Percentiles rank a stretch among this genome's conserved stretches.
These are phyloP conservation scores for Plenodomus biglobosus DNA, from an alignment of 2,329 filamentous ascomycete genomes.

Conservation along the genomic window DNA sequence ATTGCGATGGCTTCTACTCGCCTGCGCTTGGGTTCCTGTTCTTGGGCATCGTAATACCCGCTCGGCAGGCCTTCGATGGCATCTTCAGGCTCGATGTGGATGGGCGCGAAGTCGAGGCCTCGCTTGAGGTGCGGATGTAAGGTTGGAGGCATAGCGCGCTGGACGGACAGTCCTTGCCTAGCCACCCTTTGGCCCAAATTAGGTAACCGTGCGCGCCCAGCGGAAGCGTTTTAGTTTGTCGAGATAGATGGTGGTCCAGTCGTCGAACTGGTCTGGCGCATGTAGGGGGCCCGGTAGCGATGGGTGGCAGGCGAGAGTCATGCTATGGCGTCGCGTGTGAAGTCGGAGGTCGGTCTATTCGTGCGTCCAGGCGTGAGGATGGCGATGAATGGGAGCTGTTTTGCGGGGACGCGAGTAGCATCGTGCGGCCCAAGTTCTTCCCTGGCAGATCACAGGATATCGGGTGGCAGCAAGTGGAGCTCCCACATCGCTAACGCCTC, in stretches of 20 bases:
- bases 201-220: neutral
- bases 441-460: neutral
- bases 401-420: neutral
- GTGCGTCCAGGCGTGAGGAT: neutral
- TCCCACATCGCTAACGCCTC: neutral
- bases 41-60: conserved; percentile 60
- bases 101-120: conserved; percentile 27
- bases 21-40: conserved; percentile 54
- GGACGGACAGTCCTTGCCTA: conserved; percentile 1
- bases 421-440: neutral
- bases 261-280: conserved; percentile 11
- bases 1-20: conserved; percentile 63
- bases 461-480: neutral
- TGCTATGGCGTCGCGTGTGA: neutral
- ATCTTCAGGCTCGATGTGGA: conserved; percentile 28
- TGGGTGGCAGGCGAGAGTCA: neutral
- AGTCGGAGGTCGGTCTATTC: neutral
- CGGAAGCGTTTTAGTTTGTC: neutral
- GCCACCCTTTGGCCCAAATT: too few relatives aligned
- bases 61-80: conserved; percentile 52
- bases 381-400: neutral
- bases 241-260: neutral
- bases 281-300: neutral
- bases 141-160: conserved; percentile 18
- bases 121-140: conserved; percentile 29